These are phyloP conservation scores for Rosa chinensis DNA, from an alignment of 306 rosid species.

Conservation along the genomic window DNA sequence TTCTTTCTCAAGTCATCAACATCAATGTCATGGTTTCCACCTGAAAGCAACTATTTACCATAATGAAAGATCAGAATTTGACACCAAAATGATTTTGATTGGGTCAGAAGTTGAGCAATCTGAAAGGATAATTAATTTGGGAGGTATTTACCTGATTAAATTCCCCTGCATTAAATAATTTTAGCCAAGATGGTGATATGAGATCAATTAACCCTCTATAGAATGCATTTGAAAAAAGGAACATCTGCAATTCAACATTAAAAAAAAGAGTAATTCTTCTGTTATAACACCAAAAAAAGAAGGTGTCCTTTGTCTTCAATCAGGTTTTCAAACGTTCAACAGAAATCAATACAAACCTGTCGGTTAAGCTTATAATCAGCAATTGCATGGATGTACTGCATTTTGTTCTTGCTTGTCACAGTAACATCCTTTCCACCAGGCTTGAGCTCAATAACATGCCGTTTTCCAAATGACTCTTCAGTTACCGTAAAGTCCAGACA, in stretches of 20 bases:
- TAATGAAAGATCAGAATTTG: slow-evolving; percentile 33
- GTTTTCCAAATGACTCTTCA: slow-evolving; percentile 88
- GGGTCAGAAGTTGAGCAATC: slow-evolving; percentile 7
- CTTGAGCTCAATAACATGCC: slow-evolving; percentile 76
- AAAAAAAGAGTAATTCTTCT: slow-evolving; percentile 22
- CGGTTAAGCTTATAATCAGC: slow-evolving; percentile 96
- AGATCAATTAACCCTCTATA: slow-evolving; percentile 90
- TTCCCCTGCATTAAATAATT: slow-evolving; percentile 87
- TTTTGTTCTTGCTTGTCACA: slow-evolving; percentile 82
- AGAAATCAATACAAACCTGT: slow-evolving; percentile 56
- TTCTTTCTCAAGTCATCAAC: slow-evolving; percentile 80
- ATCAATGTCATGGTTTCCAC: slow-evolving; percentile 93
- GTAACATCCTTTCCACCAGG: slow-evolving; percentile 84
- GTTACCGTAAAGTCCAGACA: slow-evolving; percentile 92
- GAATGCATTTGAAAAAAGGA: slow-evolving; percentile 85
- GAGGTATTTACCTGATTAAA: slow-evolving; percentile 80
- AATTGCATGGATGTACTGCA: slow-evolving; percentile 96
- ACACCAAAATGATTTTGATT: slow-evolving; percentile 22
- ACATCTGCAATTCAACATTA: slow-evolving; percentile 61
- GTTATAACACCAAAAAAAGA: background rate
- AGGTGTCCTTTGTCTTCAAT: slow-evolving; percentile 21
- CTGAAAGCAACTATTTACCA: slow-evolving; percentile 84
- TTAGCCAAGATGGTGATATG: slow-evolving; percentile 95
- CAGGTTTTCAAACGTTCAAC: background rate
- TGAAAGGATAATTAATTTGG: background rate